Evolutionary conservation across 1,284 basidiomycete genomes (phyloP).

Genomic region (Cryptococcus amylolentus): DNA sequence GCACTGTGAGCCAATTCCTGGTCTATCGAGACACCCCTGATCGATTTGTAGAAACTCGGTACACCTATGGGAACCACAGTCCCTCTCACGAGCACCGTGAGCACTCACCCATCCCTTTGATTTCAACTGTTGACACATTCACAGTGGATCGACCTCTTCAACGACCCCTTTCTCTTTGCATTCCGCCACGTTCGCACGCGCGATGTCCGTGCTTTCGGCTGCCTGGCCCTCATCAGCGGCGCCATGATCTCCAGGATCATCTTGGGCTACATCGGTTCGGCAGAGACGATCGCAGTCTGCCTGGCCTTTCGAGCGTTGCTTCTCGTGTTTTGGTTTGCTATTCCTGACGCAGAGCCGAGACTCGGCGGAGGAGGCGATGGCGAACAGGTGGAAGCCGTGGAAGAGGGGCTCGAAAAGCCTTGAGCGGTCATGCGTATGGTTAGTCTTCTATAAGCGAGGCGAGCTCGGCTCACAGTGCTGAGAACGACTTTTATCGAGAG

Average conservation of each 20-base stretch:
- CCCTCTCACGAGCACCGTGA: conserved; percentile 60
- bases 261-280: conserved; percentile 29
- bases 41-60: conserved; percentile 52
- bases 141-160: conserved; percentile 72
- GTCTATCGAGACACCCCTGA: background rate
- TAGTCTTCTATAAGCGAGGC: no score
- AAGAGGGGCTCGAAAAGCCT: no score
- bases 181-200: conserved; percentile 55
- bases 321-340: conserved; percentile 63
- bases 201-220: conserved; percentile 67
- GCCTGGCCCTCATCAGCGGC: conserved; percentile 65
- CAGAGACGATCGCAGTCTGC: conserved; percentile 64
- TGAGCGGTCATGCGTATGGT: no score
- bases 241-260: conserved; percentile 63
- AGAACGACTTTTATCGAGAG: no score
- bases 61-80: conserved; percentile 59
- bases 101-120: background rate
- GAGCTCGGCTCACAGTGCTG: no score
- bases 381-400: background rate
- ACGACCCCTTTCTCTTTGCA: conserved; percentile 67
- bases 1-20: conserved; percentile 52
- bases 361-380: background rate
- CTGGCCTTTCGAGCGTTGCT: conserved; percentile 63
- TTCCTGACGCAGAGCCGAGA: conserved; percentile 47
- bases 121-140: background rate